phyloP scores from a whole-genome alignment of 2,329 filamentous ascomycete species.

The Ramularia endophylla region DNA sequence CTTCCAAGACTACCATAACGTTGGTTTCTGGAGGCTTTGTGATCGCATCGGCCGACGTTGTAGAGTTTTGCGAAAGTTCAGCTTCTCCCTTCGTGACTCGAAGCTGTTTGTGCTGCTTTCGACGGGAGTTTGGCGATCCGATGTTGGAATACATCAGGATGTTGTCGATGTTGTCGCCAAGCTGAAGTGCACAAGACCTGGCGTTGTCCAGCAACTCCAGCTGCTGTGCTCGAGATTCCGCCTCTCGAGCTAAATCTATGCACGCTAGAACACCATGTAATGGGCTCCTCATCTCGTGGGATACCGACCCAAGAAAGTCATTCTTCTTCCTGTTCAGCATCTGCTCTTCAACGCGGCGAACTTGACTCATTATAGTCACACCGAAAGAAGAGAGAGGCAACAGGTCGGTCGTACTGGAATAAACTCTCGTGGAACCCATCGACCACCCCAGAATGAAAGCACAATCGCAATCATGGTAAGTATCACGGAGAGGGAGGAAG shows the following conservation, averaged over 20 bases:
- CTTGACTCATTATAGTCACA: constrained; percentile 52
- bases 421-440: constrained; percentile 34
- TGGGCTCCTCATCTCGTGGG: constrained; percentile 32
- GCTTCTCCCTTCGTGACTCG: constrained; percentile 23
- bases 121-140: constrained; percentile 18
- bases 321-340: constrained; percentile 36
- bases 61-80: not conserved
- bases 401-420: constrained; percentile 29
- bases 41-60: too few species aligned
- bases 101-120: constrained; percentile 27
- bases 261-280: constrained; percentile 24
- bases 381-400: constrained; percentile 41
- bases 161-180: constrained; percentile 39
- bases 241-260: constrained; percentile 38
- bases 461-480: constrained; percentile 40
- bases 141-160: constrained; percentile 38
- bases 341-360: constrained; percentile 48
- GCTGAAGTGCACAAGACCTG: constrained; percentile 34
- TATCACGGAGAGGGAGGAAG: constrained; percentile 47
- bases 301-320: constrained; percentile 37
- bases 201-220: constrained; percentile 19
- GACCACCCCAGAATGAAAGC: constrained; percentile 38
- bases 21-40: not conserved
- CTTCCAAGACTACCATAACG: not conserved
- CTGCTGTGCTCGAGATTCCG: constrained; percentile 12